phyloP scores from a whole-genome alignment of 495 filamentous ascomycete species.

The Penicillium antarcticum region DNA sequence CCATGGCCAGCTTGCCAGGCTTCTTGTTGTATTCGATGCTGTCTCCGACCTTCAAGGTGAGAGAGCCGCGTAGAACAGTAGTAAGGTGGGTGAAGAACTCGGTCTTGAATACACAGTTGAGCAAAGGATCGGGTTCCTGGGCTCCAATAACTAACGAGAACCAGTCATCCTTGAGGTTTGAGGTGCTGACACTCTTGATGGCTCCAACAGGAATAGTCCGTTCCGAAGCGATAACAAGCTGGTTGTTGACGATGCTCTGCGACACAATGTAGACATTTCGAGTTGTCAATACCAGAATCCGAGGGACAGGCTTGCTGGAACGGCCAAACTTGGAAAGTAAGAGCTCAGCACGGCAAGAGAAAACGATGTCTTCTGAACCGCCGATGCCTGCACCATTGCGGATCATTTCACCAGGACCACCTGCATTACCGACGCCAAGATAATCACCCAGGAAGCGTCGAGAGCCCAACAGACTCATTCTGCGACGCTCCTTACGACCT shows the following conservation, averaged over 20 bases:
- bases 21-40: constrained; percentile 96
- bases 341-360: constrained; percentile 86
- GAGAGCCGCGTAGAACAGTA: constrained; percentile 66
- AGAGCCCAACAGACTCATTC: constrained; percentile 87
- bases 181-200: constrained; percentile 79
- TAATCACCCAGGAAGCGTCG: constrained; percentile 96
- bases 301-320: constrained; percentile 86
- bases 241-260: constrained; percentile 77
- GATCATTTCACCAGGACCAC: constrained; percentile 79
- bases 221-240: constrained; percentile 76
- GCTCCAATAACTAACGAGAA: constrained; percentile 88
- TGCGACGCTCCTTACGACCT: constrained; percentile 82
- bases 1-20: constrained; percentile 80
- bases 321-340: constrained; percentile 92
- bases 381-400: constrained; percentile 64
- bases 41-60: constrained; percentile 78
- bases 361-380: constrained; percentile 70
- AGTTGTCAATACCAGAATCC: constrained; percentile 82
- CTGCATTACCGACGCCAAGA: constrained; percentile 75
- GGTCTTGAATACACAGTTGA: constrained; percentile 94
- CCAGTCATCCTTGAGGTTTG: constrained; percentile 89
- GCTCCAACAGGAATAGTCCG: constrained; percentile 76
- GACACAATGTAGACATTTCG: constrained; percentile 83
- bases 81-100: constrained; percentile 93
- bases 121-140: constrained; percentile 85